Evolutionary conservation across 2,329 filamentous ascomycete genomes (phyloP).

Genomic region (Fusarium proliferatum): DNA sequence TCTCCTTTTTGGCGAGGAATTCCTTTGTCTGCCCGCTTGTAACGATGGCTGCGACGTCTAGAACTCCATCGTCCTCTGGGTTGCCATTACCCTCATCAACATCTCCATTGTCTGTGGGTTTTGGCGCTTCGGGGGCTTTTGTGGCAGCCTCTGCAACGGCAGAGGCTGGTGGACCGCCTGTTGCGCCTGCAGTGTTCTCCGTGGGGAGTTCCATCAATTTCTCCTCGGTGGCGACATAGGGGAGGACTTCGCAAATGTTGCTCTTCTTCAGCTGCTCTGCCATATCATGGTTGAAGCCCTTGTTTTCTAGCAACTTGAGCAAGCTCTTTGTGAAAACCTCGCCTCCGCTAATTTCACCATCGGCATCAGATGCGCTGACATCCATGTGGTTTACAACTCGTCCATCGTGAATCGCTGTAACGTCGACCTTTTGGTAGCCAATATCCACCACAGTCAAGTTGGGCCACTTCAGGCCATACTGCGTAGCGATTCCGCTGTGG

Average conservation of each 20-base stretch:
- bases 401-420: constrained; percentile 90
- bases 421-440: constrained; percentile 90
- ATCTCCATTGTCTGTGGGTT: constrained; percentile 52
- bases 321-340: constrained; percentile 85
- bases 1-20: constrained; percentile 84
- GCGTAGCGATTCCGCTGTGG: constrained; percentile 86
- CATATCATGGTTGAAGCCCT: constrained; percentile 73
- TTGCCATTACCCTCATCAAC: constrained; percentile 56
- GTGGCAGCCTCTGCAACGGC: constrained; percentile 46
- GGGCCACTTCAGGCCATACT: constrained; percentile 81
- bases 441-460: constrained; percentile 91
- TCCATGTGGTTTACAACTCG: constrained; percentile 74
- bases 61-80: constrained; percentile 74
- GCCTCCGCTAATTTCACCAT: constrained; percentile 75
- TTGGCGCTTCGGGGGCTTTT: constrained; percentile 52
- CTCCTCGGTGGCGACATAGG: constrained; percentile 60
- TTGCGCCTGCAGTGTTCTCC: constrained; percentile 51
- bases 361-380: constrained; percentile 67
- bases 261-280: constrained; percentile 77
- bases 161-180: background rate
- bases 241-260: constrained; percentile 73
- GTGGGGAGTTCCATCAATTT: constrained; percentile 62
- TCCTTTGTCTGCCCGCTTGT: constrained; percentile 84
- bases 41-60: constrained; percentile 87
- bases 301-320: constrained; percentile 70